Evolutionary conservation across 202 grass and related monocot genomes (phyloP), one percentile per base, ranked within the genome.

Genomic region (Elaeis oleifera): DNA sequence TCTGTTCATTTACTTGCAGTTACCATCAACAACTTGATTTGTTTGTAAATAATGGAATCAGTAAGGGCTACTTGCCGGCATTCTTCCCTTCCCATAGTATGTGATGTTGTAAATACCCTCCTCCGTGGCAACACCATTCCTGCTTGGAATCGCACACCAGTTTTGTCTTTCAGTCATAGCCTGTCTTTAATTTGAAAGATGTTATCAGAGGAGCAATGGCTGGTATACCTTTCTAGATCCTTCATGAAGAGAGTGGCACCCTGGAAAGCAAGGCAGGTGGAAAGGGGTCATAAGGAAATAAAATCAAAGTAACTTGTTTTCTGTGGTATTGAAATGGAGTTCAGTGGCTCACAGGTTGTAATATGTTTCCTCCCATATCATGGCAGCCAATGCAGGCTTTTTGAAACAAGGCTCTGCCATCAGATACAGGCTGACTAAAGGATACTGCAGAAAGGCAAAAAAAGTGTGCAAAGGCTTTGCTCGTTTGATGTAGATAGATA

Each of bases 381-480:
- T 96, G 91, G 76, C 91, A 91, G 9, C 87, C 90, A 9, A 95
- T 88, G 74, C 91, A 90, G 4, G 87, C 91, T 63, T 88, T 90
- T 55, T 74, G 61, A 79, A 96, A 96, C 56, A 96, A 36, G 8
- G 79, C 54, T 1, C 87, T 67, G 17, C 91, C 91, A 67, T 69
- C 68, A 0, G 85, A 62, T 21, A 70, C 27, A 63, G 86, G 54
- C 70, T 90, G 79, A 0, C 80, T 69, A 61, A 76, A 78, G 19
- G 87, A 80, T 72, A 64, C 57, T 56, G 60, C 44, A 19, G 36
- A 44, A 44, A 44, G 8, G 9, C 36, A 13, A 44, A 9, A 44
- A 3, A 2, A 44, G 36, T 3, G 11, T 44, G 36, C 36, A 44
- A 44, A 44, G 2, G 36, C 36, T 44, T 44, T 44, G 36, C 7